Evolutionary conservation across 306 rosid species (phyloP), one percentile per base, ranked within the genome.

Genomic region (Ziziphus jujuba): DNA sequence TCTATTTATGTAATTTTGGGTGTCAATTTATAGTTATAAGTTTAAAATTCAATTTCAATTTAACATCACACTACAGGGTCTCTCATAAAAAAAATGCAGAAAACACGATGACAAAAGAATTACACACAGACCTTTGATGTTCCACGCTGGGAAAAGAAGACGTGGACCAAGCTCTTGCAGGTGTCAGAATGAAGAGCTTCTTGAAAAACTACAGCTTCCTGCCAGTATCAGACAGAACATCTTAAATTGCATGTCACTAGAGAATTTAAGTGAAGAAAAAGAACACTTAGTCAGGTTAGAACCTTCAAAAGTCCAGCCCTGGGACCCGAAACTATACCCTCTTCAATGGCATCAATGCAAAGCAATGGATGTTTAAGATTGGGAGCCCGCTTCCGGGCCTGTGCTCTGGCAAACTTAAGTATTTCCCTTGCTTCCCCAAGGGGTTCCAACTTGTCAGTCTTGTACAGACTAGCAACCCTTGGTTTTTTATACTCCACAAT

Each of bases 341-440:
- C 87, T 74, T 95, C 99, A 57, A 95, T 76, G 47, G 81, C 95
- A 76, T 90, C 96, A 75, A 95, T 84, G 87, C 99, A 95, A 75
- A 84, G 91, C 78, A 90, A 71, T 56, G 96, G 97, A 65, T 95
- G 99, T n/a, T 71, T 77, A 63, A 95, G 95, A 79, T 90, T 90
- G 17, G 92, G 99, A 72, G 97, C 95, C 72, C 65, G 92, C 80
- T 76, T 90, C 61, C 53, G 78, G 28, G 83, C 75, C 77, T 88
- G 97, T 67, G 80, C 87, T 67, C 99, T 85, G 24, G 87, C 96
- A 61, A 88, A 85, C 56, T 85, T 84, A 47, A 95, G 70, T 67
- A 90, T 95, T 81, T 90, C 96, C 74, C 84, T 88, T 63, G 99
- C 99, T 71, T 95, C 96, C n/a, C 89, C 89, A 48, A 95, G 96